These are phyloP conservation scores for Plasmodium berghei DNA, from an alignment of 169 alveolate species.

Conservation along the genomic window DNA sequence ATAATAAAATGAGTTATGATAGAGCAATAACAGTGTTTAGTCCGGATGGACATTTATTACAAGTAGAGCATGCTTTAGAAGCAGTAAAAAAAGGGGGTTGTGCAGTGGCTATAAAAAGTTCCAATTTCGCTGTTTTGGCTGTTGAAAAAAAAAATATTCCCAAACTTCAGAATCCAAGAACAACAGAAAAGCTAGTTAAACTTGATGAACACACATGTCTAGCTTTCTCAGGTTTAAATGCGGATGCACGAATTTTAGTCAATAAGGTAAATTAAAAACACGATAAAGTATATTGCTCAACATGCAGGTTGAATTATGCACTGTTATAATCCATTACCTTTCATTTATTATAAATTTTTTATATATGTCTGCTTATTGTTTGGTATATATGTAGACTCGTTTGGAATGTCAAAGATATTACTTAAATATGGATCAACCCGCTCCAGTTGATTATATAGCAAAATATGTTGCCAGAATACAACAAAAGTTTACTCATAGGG, in stretches of 20 bases:
- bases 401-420: slow-evolving; percentile 97
- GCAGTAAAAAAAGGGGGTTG: slow-evolving; percentile 98
- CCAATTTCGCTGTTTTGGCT: slow-evolving; percentile 96
- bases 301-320: too few relatives aligned
- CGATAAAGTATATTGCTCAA: too few relatives aligned
- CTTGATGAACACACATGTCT: slow-evolving; percentile 95
- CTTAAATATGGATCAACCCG: slow-evolving; percentile 95
- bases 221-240: slow-evolving; percentile 99
- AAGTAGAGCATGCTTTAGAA: slow-evolving; percentile 99
- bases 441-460: slow-evolving; percentile 97
- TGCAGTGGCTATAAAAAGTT: slow-evolving; percentile 97
- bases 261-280: slow-evolving; percentile 84
- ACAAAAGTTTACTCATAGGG: slow-evolving; percentile 96
- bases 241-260: slow-evolving; percentile 98
- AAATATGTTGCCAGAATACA: slow-evolving; percentile 95
- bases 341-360: background rate
- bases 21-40: slow-evolving; percentile 99
- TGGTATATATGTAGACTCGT: slow-evolving; percentile 86
- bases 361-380: background rate
- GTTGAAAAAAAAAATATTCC: slow-evolving; percentile 98
- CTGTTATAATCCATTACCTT: background rate
- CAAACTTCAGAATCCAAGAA: slow-evolving; percentile 95
- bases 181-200: slow-evolving; percentile 92
- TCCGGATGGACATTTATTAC: slow-evolving; percentile 99
- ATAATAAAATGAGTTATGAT: slow-evolving; percentile 93